phyloP scores from a whole-genome alignment of 148 eudicot species.

The Rhododendron mucronatum region DNA sequence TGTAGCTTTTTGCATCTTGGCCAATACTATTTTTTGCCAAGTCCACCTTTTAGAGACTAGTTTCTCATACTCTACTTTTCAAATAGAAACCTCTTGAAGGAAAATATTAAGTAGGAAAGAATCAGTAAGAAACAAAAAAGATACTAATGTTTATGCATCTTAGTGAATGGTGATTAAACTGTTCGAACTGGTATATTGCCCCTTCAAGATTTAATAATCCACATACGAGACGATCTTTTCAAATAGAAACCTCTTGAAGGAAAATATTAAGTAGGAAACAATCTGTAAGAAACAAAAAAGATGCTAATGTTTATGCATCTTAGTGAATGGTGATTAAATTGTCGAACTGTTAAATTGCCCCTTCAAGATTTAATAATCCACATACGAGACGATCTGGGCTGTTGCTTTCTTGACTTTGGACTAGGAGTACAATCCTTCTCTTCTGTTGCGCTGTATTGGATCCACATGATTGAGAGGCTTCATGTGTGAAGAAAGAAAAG shows the following conservation, averaged over 20 bases:
- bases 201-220: background rate
- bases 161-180: background rate
- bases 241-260: background rate
- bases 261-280: background rate
- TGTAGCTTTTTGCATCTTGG: background rate
- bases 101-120: background rate
- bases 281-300: background rate
- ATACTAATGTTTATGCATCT: background rate
- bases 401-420: background rate
- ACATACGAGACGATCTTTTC: background rate
- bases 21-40: background rate
- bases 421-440: background rate
- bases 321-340: background rate
- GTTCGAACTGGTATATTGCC: background rate
- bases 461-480: background rate
- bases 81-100: background rate
- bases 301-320: background rate
- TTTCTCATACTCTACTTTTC: background rate
- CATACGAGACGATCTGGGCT: background rate
- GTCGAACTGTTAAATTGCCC: background rate
- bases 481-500: background rate
- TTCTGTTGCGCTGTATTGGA: background rate
- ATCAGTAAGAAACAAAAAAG: background rate
- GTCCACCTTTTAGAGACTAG: background rate
- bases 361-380: background rate